phyloP scores from a whole-genome alignment of 352 stramenopile species.

The Nothophytophthora sp. region DNA sequence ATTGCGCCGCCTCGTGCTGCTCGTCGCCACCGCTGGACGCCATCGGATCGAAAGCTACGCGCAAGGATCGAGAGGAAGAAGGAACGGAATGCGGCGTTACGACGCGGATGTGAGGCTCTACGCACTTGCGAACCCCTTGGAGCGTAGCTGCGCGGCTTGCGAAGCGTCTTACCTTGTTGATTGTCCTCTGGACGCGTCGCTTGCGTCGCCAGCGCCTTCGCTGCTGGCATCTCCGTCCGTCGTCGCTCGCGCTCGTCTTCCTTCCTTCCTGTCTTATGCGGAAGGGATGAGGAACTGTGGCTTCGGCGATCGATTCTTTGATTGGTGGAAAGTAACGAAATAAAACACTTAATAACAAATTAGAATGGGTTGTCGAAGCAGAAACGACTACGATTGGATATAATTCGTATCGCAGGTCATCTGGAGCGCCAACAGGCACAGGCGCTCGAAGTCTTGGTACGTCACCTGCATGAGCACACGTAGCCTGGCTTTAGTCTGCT shows the following conservation, averaged over 20 bases:
- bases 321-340: background rate
- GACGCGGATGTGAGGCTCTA: no score
- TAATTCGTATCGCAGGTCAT: slow-evolving; percentile 29
- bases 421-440: slow-evolving; percentile 49
- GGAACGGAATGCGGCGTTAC: no score
- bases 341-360: no score
- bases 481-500: background rate
- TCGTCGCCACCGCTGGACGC: no score
- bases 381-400: slow-evolving; percentile 9
- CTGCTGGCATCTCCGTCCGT: background rate
- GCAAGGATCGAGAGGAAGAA: no score
- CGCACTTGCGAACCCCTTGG: no score
- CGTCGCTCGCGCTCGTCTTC: background rate
- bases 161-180: background rate
- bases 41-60: no score
- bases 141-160: no score
- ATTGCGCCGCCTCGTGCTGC: slow-evolving; percentile 38
- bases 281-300: no score
- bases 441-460: slow-evolving; percentile 65
- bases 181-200: background rate
- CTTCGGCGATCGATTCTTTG: no score
- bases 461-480: slow-evolving; percentile 40
- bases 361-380: no score
- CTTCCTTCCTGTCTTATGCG: no score
- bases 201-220: background rate